phyloP scores from a whole-genome alignment of 208 protist species.

The Leishmania mexicana region DNA sequence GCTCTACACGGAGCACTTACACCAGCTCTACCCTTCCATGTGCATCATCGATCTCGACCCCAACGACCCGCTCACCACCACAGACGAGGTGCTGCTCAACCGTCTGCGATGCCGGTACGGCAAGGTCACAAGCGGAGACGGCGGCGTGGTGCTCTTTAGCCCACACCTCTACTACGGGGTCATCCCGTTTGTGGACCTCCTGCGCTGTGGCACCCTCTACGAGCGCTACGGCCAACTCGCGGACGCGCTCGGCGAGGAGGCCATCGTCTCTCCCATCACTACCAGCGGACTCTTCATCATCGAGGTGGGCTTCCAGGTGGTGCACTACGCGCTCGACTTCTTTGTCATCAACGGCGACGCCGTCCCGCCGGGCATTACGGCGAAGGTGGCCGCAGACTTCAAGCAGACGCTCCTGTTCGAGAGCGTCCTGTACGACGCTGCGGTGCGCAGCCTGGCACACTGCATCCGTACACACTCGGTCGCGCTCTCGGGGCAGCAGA shows the following conservation, averaged over 20 bases:
- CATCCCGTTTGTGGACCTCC: conserved; percentile 55
- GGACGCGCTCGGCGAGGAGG: conserved; percentile 27
- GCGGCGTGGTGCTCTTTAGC: conserved; percentile 51
- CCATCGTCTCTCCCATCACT: conserved; percentile 38
- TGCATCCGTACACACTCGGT: conserved; percentile 32
- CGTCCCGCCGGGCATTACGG: conserved; percentile 51
- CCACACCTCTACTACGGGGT: conserved; percentile 76
- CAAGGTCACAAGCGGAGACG: conserved; percentile 60
- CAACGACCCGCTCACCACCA: conserved; percentile 44
- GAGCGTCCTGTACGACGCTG: conserved; percentile 78
- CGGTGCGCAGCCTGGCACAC: conserved; percentile 55
- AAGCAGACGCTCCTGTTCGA: conserved; percentile 77
- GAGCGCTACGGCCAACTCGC: conserved; percentile 18
- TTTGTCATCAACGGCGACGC: conserved; percentile 74
- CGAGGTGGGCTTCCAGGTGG: conserved; percentile 88
- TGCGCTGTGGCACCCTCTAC: conserved; percentile 30
- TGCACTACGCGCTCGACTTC: conserved; percentile 87
- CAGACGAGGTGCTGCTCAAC: conserved; percentile 69
- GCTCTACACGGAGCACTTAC: conserved; percentile 68
- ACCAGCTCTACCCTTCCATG: conserved; percentile 57
- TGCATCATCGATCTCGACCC: conserved; percentile 81
- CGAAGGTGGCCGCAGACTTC: conserved; percentile 68
- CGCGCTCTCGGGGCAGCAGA: conserved; percentile 46
- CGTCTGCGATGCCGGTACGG: conserved; percentile 86
- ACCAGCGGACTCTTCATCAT: conserved; percentile 74